These are phyloP conservation scores for Leccinum pachyderme DNA, from an alignment of 1,284 basidiomycete genomes.

Conservation along the genomic window DNA sequence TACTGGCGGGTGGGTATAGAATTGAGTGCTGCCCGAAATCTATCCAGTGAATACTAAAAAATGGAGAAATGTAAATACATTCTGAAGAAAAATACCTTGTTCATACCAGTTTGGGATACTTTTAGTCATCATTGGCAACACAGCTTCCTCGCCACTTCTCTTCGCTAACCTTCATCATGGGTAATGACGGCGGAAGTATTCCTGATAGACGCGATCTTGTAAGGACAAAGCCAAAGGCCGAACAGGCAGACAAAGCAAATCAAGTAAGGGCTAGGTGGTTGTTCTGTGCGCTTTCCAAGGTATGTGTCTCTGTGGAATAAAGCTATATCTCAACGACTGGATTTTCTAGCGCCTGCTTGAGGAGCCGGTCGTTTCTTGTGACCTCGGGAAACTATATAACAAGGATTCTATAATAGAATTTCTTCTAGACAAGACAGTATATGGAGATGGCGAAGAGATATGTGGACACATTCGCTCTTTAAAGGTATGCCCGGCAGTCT, in stretches of 20 bases:
- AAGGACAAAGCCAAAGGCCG: conserved; percentile 72
- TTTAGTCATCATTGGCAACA: conserved; percentile 1
- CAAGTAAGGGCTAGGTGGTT: conserved; percentile 85
- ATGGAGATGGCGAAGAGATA: conserved; percentile 81
- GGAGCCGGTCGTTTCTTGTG: conserved; percentile 86
- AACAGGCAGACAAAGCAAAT: conserved; percentile 84
- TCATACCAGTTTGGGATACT: background rate
- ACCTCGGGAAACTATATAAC: conserved; percentile 90
- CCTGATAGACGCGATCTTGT: conserved; percentile 82
- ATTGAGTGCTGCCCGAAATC: too few species aligned
- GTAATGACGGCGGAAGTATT: conserved; percentile 85
- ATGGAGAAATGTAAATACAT: too few species aligned
- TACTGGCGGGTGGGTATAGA: too few species aligned
- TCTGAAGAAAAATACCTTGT: too few species aligned
- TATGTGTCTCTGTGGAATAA: conserved; percentile 33
- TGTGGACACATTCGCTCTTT: conserved; percentile 85
- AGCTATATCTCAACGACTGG: conserved; percentile 2
- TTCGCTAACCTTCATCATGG: conserved; percentile 46
- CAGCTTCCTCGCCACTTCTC: background rate
- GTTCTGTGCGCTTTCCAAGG: conserved; percentile 91
- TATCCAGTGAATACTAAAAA: too few species aligned
- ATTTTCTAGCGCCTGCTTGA: conserved; percentile 66
- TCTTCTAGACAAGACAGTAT: conserved; percentile 72
- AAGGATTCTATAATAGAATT: conserved; percentile 90
- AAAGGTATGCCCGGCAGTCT: conserved; percentile 57